Percentiles rank a stretch among this genome's conserved stretches.
These are phyloP conservation scores for Cryphonectria naterciae DNA, from an alignment of 2,329 filamentous ascomycete species.

Conservation along the genomic window DNA sequence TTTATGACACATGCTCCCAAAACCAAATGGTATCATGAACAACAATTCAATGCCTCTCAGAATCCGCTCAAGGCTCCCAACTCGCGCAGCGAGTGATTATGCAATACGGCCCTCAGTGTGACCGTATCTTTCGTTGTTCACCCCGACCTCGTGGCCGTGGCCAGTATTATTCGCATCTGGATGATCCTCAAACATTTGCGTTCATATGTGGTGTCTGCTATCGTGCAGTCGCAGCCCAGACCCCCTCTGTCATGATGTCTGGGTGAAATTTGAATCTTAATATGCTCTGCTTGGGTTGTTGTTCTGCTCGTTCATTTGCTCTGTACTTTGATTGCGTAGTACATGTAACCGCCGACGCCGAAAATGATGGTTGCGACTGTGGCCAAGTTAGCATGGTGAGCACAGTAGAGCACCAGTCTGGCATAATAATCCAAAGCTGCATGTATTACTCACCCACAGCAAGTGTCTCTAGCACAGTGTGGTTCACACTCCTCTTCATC, in stretches of 20 bases:
- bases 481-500: slow-evolving; percentile 20
- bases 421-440: too few species aligned
- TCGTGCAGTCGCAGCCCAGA: neutral
- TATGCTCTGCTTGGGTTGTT: neutral
- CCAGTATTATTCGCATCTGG: neutral
- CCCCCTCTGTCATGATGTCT: neutral
- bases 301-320: slow-evolving; percentile 19
- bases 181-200: neutral
- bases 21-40: neutral
- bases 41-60: neutral
- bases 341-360: slow-evolving; percentile 28
- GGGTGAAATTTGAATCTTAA: neutral
- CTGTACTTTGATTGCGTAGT: slow-evolving; percentile 26
- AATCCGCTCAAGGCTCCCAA: neutral
- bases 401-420: too few species aligned
- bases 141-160: neutral
- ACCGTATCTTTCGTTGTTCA: neutral
- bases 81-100: neutral
- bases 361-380: slow-evolving; percentile 23
- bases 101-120: neutral
- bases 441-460: slow-evolving; percentile 19
- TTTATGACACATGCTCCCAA: neutral
- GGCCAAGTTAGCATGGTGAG: neutral
- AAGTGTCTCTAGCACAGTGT: slow-evolving; percentile 21
- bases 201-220: neutral